phyloP scores from a whole-genome alignment of 129 eudicot genomes.

The Escallonia rubra region DNA sequence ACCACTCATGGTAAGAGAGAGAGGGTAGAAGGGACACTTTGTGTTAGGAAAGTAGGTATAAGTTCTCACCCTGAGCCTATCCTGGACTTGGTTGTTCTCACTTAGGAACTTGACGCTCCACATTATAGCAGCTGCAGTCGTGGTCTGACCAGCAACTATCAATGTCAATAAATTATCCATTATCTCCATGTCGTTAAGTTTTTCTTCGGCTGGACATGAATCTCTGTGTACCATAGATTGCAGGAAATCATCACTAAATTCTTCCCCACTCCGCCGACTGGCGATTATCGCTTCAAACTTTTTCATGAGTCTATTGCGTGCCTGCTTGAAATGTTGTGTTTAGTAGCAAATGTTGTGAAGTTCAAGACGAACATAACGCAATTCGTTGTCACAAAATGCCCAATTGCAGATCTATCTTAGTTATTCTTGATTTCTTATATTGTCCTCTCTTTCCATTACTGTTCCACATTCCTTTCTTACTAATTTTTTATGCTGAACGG shows the following conservation, averaged over 20 bases:
- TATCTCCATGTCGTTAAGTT: slow-evolving; percentile 50
- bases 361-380: neutral
- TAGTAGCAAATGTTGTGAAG: slow-evolving; percentile 1
- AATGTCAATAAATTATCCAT: slow-evolving; percentile 51
- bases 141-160: slow-evolving; percentile 51
- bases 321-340: slow-evolving; percentile 22
- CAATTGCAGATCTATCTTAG: neutral
- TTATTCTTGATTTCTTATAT: neutral
- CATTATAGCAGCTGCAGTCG: slow-evolving; percentile 69
- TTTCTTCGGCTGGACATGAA: slow-evolving; percentile 40
- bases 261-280: slow-evolving; percentile 31
- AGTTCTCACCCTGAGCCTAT: slow-evolving; percentile 41
- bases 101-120: slow-evolving; percentile 60
- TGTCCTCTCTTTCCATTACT: neutral
- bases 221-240: slow-evolving; percentile 52
- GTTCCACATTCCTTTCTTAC: neutral
- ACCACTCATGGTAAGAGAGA: too few relatives aligned
- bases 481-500: neutral
- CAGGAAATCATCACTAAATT: slow-evolving; percentile 41
- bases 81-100: slow-evolving; percentile 43
- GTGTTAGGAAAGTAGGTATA: neutral
- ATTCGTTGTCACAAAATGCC: neutral
- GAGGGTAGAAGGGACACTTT: too few relatives aligned
- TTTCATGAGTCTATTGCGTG: slow-evolving; percentile 43
- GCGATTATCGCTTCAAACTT: slow-evolving; percentile 31